These are phyloP conservation scores for Microbotryum scabiosae DNA, from an alignment of 1,284 basidiomycete species.

Conservation along the genomic window DNA sequence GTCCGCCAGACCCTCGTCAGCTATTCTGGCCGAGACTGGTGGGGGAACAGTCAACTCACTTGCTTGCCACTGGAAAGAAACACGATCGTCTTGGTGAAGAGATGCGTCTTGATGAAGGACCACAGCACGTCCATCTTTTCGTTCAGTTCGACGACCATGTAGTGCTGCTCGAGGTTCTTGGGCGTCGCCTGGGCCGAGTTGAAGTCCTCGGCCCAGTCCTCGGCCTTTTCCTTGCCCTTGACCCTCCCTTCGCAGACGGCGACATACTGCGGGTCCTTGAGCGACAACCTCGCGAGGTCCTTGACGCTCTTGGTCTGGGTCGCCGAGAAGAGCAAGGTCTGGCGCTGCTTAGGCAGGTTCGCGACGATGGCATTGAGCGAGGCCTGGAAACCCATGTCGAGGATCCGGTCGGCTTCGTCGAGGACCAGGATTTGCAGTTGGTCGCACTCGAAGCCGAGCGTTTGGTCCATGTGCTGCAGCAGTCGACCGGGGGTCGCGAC, in stretches of 20 bases:
- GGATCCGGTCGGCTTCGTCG: conserved; percentile 91
- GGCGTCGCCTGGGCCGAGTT: conserved; percentile 47
- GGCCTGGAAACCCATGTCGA: conserved; percentile 90
- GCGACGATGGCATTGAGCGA: conserved; percentile 82
- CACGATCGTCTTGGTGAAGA: conserved; percentile 84
- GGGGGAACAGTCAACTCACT: conserved; percentile 34
- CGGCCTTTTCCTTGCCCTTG: conserved; percentile 40
- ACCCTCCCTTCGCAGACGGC: conserved; percentile 43
- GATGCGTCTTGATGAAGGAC: conserved; percentile 90
- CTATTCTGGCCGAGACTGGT: too few relatives aligned
- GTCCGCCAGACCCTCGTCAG: background rate
- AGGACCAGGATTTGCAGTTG: conserved; percentile 90
- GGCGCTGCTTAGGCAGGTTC: conserved; percentile 59
- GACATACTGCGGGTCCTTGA: conserved; percentile 73
- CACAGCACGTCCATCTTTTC: conserved; percentile 86
- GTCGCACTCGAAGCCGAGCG: conserved; percentile 83
- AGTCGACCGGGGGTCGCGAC: conserved; percentile 92
- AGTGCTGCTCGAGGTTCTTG: conserved; percentile 78
- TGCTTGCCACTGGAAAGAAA: conserved; percentile 96
- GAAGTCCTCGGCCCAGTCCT: conserved; percentile 39
- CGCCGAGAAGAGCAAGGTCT: conserved; percentile 93
- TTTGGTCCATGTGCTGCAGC: conserved; percentile 97
- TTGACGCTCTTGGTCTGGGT: conserved; percentile 88
- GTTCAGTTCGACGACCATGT: conserved; percentile 73
- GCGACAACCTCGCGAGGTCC: conserved; percentile 80